Evolutionary conservation across 2,329 filamentous ascomycete genomes (phyloP).

Genomic region (Aspergillus jensenii): DNA sequence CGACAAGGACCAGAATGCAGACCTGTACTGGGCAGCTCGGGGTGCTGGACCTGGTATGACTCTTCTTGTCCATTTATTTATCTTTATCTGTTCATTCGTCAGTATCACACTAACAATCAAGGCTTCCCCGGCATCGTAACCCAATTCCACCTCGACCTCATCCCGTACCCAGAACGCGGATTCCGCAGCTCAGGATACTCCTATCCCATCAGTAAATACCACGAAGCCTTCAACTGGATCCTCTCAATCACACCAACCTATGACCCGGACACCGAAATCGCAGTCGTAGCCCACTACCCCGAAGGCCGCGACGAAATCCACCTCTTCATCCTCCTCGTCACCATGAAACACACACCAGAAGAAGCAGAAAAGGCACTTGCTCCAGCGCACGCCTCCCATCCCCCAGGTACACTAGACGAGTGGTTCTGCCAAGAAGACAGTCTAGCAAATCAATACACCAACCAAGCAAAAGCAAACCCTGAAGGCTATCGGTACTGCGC

Average conservation of each 20-base stretch:
- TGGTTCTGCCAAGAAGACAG: constrained; percentile 37
- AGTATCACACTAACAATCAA: not conserved
- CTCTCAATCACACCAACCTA: constrained; percentile 20
- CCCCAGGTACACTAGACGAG: not conserved
- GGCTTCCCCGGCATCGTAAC: constrained; percentile 55
- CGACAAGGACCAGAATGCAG: constrained; percentile 39
- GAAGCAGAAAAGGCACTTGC: constrained; percentile 18
- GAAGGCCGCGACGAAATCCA: constrained; percentile 30
- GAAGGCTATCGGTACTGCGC: constrained; percentile 49
- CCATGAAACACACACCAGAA: constrained; percentile 15
- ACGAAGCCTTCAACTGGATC: constrained; percentile 50
- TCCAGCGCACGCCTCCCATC: constrained; percentile 27
- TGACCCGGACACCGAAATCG: constrained; percentile 25
- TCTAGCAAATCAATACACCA: constrained; percentile 33
- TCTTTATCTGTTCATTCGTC: too few species aligned
- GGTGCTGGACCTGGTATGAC: constrained; percentile 46
- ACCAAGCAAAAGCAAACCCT: constrained; percentile 51
- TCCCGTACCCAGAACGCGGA: constrained; percentile 19
- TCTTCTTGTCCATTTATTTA: not conserved
- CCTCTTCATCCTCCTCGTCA: constrained; percentile 18
- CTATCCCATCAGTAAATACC: constrained; percentile 49
- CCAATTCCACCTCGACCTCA: constrained; percentile 48
- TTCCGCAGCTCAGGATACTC: constrained; percentile 44
- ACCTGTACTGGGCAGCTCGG: constrained; percentile 52
- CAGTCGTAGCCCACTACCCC: constrained; percentile 34